Evolutionary conservation across 306 rosid species (phyloP).

Genomic region (Argentina anserina): DNA sequence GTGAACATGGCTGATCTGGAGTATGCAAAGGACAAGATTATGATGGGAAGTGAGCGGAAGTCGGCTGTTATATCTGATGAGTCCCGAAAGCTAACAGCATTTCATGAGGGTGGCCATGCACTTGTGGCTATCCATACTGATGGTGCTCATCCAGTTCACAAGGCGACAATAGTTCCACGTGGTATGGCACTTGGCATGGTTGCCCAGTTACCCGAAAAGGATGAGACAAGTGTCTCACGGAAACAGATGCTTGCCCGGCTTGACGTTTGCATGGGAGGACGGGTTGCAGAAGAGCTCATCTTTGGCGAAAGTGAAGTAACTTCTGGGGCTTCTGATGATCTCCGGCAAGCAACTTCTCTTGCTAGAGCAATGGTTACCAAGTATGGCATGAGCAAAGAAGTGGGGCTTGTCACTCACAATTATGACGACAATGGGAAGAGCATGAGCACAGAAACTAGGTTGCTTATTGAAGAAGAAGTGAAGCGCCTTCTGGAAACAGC

Average conservation of each 20-base stretch:
- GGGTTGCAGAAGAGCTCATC: slow-evolving; percentile 87
- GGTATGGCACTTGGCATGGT: slow-evolving; percentile 95
- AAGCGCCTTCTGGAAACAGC: slow-evolving; percentile 63
- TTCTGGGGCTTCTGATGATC: slow-evolving; percentile 73
- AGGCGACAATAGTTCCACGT: slow-evolving; percentile 92
- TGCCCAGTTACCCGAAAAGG: slow-evolving; percentile 69
- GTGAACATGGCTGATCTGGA: slow-evolving; percentile 85
- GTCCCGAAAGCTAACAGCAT: slow-evolving; percentile 62
- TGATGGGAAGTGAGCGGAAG: slow-evolving; percentile 95
- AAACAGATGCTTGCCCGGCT: slow-evolving; percentile 87
- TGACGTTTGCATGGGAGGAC: slow-evolving; percentile 87
- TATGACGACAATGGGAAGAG: slow-evolving; percentile 76
- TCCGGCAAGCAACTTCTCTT: slow-evolving; percentile 61
- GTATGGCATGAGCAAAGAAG: slow-evolving; percentile 84
- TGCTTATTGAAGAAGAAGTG: slow-evolving; percentile 84
- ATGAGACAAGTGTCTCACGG: slow-evolving; percentile 60
- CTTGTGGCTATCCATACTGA: slow-evolving; percentile 84
- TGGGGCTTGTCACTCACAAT: slow-evolving; percentile 71
- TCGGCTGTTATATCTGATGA: slow-evolving; percentile 79
- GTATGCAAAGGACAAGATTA: slow-evolving; percentile 79
- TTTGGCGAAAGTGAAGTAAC: slow-evolving; percentile 89
- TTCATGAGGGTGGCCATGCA: slow-evolving; percentile 93
- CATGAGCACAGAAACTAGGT: slow-evolving; percentile 92
- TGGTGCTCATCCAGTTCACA: slow-evolving; percentile 84
- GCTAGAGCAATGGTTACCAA: slow-evolving; percentile 86